Percentiles rank a stretch among this genome's conserved stretches.
Conservation (phyloP, 2,329 filamentous ascomycete genomes). For the Alternaria arbusti region DNA sequence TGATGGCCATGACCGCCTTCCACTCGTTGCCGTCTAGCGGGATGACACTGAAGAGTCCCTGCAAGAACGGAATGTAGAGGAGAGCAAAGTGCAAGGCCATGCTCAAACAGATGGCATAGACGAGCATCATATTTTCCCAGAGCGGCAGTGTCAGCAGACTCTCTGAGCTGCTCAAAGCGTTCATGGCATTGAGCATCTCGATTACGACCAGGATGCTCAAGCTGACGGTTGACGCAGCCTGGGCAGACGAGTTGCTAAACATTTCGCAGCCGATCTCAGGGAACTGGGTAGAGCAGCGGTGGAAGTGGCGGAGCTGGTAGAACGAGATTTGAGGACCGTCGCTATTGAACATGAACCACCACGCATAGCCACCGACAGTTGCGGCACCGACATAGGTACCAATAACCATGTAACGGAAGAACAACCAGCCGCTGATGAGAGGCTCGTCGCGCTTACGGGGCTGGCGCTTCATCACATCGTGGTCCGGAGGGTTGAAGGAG, state of each 20-base stretch:
- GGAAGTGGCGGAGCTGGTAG: constrained; percentile 89
- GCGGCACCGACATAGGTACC: constrained; percentile 93
- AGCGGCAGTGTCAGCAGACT: constrained; percentile 89
- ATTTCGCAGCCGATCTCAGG: constrained; percentile 90
- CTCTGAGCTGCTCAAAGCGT: constrained; percentile 93
- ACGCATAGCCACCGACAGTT: constrained; percentile 97
- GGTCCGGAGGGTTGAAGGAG: constrained; percentile 97
- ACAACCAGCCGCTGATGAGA: constrained; percentile 93
- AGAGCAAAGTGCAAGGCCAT: constrained; percentile 96
- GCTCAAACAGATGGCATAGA: constrained; percentile 89
- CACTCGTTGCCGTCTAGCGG: constrained; percentile 87
- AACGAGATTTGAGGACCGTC: constrained; percentile 91
- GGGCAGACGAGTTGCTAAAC: constrained; percentile 84
- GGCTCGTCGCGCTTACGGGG: constrained; percentile 92
- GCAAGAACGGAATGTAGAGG: constrained; percentile 88
- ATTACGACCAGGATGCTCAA: constrained; percentile 93
- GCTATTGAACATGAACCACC: constrained; percentile 98
- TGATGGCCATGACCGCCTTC: constrained; percentile 88
- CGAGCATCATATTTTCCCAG: constrained; percentile 99
- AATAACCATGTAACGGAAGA: constrained; percentile 96
- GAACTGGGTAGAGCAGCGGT: constrained; percentile 85
- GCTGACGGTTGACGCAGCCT: constrained; percentile 90
- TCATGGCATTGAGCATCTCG: constrained; percentile 99
- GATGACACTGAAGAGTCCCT: constrained; percentile 87
- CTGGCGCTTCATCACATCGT: constrained; percentile 94